phyloP scores from a whole-genome alignment of 306 rosid genomes.

The Hippophae tibetana region DNA sequence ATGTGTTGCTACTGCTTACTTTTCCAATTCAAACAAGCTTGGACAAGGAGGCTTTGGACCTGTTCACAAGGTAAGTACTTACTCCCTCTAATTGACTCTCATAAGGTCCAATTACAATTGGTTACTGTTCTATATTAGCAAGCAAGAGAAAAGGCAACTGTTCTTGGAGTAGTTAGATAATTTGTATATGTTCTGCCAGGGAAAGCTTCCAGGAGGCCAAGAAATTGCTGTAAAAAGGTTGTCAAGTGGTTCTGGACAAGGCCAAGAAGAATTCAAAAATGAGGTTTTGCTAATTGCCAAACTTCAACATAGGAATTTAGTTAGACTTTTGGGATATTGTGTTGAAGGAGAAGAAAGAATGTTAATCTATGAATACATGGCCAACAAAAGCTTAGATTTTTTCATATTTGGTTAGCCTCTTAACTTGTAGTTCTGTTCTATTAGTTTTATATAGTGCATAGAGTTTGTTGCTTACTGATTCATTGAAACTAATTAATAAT shows the following conservation, averaged over 20 bases:
- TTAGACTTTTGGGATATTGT: slow-evolving; percentile 70
- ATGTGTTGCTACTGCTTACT: slow-evolving; percentile 45
- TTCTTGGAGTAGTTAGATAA: too few relatives aligned
- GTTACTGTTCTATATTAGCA: slow-evolving; percentile 3
- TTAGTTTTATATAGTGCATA: background rate
- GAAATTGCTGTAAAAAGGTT: slow-evolving; percentile 74
- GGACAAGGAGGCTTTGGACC: slow-evolving; percentile 80
- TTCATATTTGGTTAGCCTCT: slow-evolving; percentile 61
- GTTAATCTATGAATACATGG: slow-evolving; percentile 67
- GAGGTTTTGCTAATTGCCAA: slow-evolving; percentile 73
- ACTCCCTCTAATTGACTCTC: background rate
- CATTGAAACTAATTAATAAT: slow-evolving; percentile 11
- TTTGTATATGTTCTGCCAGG: slow-evolving; percentile 26
- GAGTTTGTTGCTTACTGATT: background rate
- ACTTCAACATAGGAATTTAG: slow-evolving; percentile 74
- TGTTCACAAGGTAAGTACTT: slow-evolving; percentile 48
- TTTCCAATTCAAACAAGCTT: slow-evolving; percentile 55
- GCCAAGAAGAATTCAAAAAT: slow-evolving; percentile 62
- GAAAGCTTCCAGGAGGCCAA: slow-evolving; percentile 50
- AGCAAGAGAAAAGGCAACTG: too few relatives aligned
- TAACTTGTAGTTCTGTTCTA: background rate
- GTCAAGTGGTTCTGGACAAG: slow-evolving; percentile 75
- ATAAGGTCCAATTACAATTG: background rate
- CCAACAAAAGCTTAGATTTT: slow-evolving; percentile 61
- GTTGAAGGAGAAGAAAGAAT: slow-evolving; percentile 73